phyloP scores from a whole-genome alignment of 2,329 filamentous ascomycete genomes.

The Tolypocladium pustulatum region DNA sequence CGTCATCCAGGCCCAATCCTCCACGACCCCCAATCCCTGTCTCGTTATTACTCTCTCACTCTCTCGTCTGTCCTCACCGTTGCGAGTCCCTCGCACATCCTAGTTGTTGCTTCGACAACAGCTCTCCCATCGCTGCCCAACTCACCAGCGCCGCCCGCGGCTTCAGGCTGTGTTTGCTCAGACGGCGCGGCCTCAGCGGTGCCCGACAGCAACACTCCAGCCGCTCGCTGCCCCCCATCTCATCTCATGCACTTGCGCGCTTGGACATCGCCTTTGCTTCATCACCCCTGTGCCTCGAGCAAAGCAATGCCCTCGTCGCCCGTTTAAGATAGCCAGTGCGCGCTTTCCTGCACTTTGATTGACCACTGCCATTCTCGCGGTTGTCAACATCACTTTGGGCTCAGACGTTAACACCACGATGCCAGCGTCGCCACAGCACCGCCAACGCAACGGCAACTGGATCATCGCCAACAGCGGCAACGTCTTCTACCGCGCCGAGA shows the following conservation, averaged over 20 bases:
- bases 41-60: neutral
- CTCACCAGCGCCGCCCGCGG: neutral
- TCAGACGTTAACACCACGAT: slow-evolving; percentile 2
- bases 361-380: neutral
- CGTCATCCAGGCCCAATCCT: neutral
- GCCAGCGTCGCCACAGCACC: slow-evolving; percentile 2
- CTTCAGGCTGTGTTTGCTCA: neutral
- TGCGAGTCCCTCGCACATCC: neutral
- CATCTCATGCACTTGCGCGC: neutral
- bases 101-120: neutral
- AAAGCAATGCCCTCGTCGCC: neutral
- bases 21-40: neutral
- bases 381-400: neutral
- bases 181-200: neutral
- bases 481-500: slow-evolving; percentile 17
- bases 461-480: slow-evolving; percentile 13
- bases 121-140: neutral
- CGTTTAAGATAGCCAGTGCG: neutral
- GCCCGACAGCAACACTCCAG: neutral
- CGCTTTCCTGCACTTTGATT: neutral
- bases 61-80: neutral
- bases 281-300: neutral
- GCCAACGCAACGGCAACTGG: slow-evolving; percentile 11
- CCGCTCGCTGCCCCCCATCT: neutral
- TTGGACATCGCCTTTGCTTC: neutral